These are phyloP conservation scores for Gonapodya prolifera DNA, from an alignment of 192 early-diverging fungal species.

Conservation along the genomic window DNA sequence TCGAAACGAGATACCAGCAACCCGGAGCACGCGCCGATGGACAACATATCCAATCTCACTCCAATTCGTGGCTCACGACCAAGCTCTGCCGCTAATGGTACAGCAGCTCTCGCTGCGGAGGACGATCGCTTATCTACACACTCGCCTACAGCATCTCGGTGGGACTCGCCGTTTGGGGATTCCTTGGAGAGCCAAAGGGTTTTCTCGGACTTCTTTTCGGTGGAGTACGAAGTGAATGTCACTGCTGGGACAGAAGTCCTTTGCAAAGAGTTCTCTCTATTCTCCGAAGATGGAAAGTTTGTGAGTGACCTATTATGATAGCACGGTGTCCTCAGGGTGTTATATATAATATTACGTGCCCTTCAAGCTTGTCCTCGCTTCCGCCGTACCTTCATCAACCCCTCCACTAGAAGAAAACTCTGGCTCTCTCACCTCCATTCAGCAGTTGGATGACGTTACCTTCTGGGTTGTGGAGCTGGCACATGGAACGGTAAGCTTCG, in stretches of 20 bases:
- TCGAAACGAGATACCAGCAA: no score
- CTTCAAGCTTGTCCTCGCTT: conserved; percentile 42
- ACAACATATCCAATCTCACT: no score
- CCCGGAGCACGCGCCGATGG: no score
- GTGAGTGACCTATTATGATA: conserved; percentile 18
- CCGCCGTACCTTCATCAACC: conserved; percentile 27
- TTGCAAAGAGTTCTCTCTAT: conserved; percentile 51
- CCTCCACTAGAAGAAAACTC: conserved; percentile 25
- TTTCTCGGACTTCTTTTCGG: conserved; percentile 23
- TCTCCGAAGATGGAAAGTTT: conserved; percentile 35
- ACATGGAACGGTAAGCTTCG: conserved; percentile 34
- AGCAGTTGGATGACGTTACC: conserved; percentile 43
- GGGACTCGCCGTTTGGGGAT: neutral
- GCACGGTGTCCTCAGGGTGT: neutral
- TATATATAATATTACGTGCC: neutral
- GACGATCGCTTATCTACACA: neutral
- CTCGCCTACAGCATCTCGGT: no score
- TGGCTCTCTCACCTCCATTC: conserved; percentile 31
- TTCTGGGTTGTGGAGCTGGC: conserved; percentile 49
- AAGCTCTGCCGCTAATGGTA: no score
- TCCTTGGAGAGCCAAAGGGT: neutral
- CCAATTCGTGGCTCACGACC: no score
- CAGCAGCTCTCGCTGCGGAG: neutral
- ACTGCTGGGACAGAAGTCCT: conserved; percentile 27
- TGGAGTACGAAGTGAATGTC: conserved; percentile 22